A percentile compares a stretch with the other conserved stretches of the same genome.
Conservation (phyloP, 2,329 filamentous ascomycete genomes). For the Colletotrichum salicis region DNA sequence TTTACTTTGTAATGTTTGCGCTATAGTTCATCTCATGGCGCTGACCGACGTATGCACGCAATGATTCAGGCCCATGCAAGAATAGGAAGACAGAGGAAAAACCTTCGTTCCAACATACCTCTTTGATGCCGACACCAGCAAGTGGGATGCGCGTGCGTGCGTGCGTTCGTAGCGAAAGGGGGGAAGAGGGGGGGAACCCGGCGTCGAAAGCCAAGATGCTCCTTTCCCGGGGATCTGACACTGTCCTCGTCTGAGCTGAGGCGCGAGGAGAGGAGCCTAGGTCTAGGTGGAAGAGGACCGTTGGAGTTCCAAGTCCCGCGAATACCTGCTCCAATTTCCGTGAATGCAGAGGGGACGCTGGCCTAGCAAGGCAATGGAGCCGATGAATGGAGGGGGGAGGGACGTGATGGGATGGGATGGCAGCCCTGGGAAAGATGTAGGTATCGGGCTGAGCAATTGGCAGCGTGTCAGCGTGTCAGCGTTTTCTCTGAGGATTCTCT, state of each 20-base stretch:
- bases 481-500: background rate
- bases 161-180: constrained; percentile 7
- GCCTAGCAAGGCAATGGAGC: constrained; percentile 21
- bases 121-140: background rate
- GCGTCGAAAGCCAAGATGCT: constrained; percentile 13
- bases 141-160: background rate
- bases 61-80: background rate
- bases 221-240: constrained; percentile 4
- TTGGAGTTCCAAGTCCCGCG: constrained; percentile 12
- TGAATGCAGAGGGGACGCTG: background rate
- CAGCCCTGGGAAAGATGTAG: background rate
- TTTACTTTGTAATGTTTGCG: background rate
- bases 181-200: constrained; percentile 6
- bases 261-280: constrained; percentile 12
- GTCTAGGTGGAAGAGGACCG: constrained; percentile 1
- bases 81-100: background rate
- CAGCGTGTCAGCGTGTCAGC: constrained; percentile 31
- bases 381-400: background rate
- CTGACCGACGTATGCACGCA: constrained; percentile 12
- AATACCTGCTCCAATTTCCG: background rate
- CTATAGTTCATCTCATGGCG: constrained; percentile 27
- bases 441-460: background rate
- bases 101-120: constrained; percentile 26
- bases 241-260: constrained; percentile 28
- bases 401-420: constrained; percentile 18